Evolutionary conservation across 441 rosid genomes (phyloP).

Genomic region (Gossypium davidsonii): DNA sequence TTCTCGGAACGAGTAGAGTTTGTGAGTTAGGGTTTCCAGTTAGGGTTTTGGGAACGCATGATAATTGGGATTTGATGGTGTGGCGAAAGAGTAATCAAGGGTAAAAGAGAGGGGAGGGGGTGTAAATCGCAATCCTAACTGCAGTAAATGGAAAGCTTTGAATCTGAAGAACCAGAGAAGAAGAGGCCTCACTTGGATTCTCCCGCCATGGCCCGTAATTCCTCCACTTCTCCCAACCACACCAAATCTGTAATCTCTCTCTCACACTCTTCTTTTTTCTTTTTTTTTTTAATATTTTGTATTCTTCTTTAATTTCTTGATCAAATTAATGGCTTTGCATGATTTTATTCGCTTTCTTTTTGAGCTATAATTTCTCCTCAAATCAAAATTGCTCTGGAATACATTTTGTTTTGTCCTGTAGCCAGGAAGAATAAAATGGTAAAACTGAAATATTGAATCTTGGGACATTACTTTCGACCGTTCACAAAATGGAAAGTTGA

Average conservation of each 20-base stretch:
- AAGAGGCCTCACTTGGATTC: slow-evolving; percentile 61
- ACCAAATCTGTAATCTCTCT: slow-evolving; percentile 38
- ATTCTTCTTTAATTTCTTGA: background rate
- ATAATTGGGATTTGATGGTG: background rate
- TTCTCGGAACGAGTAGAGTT: background rate
- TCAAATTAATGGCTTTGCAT: background rate
- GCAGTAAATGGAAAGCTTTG: slow-evolving; percentile 51
- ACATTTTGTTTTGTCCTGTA: background rate
- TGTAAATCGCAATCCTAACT: background rate
- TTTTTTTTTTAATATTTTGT: background rate
- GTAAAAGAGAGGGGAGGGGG: background rate
- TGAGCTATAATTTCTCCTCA: background rate
- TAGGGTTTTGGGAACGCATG: slow-evolving; percentile 7
- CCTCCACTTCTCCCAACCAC: slow-evolving; percentile 43
- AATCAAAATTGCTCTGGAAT: background rate
- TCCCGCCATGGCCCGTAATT: slow-evolving; percentile 49
- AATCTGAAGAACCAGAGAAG: slow-evolving; percentile 62
- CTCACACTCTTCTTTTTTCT: background rate
- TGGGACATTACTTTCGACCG: background rate
- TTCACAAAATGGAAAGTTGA: background rate
- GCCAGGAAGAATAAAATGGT: background rate
- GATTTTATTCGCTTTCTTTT: background rate
- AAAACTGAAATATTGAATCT: background rate
- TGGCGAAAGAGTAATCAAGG: background rate
- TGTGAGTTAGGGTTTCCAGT: background rate